These are phyloP conservation scores for Nephelium lappaceum DNA, from an alignment of 345 rosid species.

Conservation along the genomic window DNA sequence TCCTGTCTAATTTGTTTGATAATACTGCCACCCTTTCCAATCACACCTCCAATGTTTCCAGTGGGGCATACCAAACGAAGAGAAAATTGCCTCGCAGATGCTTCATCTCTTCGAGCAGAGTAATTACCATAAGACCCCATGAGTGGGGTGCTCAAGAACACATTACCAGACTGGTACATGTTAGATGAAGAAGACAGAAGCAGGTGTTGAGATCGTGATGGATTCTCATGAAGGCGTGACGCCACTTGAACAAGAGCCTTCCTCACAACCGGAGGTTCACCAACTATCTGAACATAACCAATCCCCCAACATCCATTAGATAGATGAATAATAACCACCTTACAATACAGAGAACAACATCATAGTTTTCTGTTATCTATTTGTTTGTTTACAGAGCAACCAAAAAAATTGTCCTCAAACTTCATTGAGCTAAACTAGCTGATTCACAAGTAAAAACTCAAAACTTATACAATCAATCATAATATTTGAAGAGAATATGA, in stretches of 20 bases:
- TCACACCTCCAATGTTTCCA: conserved; percentile 63
- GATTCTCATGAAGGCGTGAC: conserved; percentile 64
- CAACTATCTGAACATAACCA: conserved; percentile 47
- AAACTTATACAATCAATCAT: background rate
- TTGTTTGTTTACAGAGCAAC: background rate
- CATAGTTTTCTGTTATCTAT: background rate
- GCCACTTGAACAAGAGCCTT: conserved; percentile 58
- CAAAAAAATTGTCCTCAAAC: background rate
- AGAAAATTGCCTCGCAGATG: conserved; percentile 57
- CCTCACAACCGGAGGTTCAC: conserved; percentile 52
- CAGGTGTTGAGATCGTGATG: conserved; percentile 61
- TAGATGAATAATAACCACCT: background rate
- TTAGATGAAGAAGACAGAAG: conserved; percentile 50
- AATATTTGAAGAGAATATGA: background rate
- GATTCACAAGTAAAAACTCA: background rate
- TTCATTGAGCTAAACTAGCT: conserved; percentile 4
- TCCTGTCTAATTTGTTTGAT: conserved; percentile 74
- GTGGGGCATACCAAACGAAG: conserved; percentile 62
- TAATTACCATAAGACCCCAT: conserved; percentile 54
- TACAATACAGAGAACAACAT: background rate
- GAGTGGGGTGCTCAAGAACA: conserved; percentile 50
- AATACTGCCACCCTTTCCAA: conserved; percentile 70
- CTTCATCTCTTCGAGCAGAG: conserved; percentile 47
- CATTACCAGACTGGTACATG: conserved; percentile 39
- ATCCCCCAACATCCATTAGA: conserved; percentile 12